These are phyloP conservation scores for Cynara cardunculus DNA, from an alignment of 129 eudicot genomes.

Conservation along the genomic window DNA sequence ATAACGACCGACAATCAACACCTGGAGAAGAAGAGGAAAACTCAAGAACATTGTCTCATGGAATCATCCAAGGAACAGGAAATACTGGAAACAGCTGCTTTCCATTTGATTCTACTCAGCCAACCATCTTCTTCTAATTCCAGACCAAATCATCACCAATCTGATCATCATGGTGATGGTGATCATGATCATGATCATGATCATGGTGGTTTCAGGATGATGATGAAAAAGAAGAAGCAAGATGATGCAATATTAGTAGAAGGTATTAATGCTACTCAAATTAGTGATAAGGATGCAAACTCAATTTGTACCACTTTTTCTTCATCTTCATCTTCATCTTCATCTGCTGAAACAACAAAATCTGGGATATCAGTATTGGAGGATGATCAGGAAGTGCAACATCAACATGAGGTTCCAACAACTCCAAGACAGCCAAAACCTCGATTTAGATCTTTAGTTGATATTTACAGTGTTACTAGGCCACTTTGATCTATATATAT, in stretches of 20 bases:
- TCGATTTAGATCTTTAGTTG: slow-evolving; percentile 16
- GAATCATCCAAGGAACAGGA: slow-evolving; percentile 6
- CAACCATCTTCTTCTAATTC: not conserved
- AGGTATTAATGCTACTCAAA: not conserved
- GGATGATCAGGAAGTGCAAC: not conserved
- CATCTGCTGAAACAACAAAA: not conserved
- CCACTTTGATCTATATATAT: not conserved
- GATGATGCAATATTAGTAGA: not conserved
- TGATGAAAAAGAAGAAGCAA: slow-evolving; percentile 2
- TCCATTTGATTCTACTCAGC: slow-evolving; percentile 29
- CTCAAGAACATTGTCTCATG: not conserved
- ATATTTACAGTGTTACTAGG: slow-evolving; percentile 12
- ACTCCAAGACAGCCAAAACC: not conserved
- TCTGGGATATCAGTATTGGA: slow-evolving; percentile 2
- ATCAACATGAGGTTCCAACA: not conserved
- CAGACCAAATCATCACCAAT: not conserved
- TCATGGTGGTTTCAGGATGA: not conserved
- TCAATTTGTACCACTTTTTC: not conserved
- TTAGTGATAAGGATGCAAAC: not conserved
- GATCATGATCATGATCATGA: not conserved
- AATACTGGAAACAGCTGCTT: slow-evolving; percentile 24
- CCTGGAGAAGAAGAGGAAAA: not conserved
- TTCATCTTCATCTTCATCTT: slow-evolving; percentile 3
- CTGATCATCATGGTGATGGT: too few species aligned
- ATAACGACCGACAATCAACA: not conserved